A percentile compares a stretch with the other conserved stretches of the same genome.
These are phyloP conservation scores for Discostella stelligera DNA, from an alignment of 352 stramenopile species.

Conservation along the genomic window DNA sequence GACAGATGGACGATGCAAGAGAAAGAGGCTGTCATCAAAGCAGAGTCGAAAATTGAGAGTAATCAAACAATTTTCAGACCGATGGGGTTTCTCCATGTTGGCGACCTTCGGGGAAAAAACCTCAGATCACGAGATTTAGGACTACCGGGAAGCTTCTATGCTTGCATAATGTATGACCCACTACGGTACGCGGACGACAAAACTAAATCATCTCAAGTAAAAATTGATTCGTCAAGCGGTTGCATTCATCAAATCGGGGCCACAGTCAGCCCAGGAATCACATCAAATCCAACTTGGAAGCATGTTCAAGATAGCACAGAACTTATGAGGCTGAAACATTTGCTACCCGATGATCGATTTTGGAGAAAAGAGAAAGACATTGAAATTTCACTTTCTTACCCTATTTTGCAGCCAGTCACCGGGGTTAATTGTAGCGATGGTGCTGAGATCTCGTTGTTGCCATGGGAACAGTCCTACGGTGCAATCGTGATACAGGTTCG, in stretches of 20 bases:
- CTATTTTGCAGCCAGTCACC: slow-evolving; percentile 70
- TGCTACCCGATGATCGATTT: slow-evolving; percentile 54
- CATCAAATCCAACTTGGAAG: slow-evolving; percentile 64
- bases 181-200: slow-evolving; percentile 53
- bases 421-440: slow-evolving; percentile 5
- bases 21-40: slow-evolving; percentile 55
- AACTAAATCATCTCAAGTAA: slow-evolving; percentile 41
- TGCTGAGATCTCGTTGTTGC: slow-evolving; percentile 37
- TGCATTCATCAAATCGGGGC: slow-evolving; percentile 62
- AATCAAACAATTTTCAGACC: slow-evolving; percentile 70
- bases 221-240: slow-evolving; percentile 58
- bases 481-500: slow-evolving; percentile 74
- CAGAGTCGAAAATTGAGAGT: slow-evolving; percentile 57
- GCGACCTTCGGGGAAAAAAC: slow-evolving; percentile 60
- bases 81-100: slow-evolving; percentile 59
- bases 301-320: slow-evolving; percentile 55
- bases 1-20: slow-evolving; percentile 63
- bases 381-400: slow-evolving; percentile 48
- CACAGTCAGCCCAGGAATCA: slow-evolving; percentile 62
- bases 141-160: slow-evolving; percentile 72
- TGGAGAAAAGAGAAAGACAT: slow-evolving; percentile 26
- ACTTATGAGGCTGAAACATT: slow-evolving; percentile 63
- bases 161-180: slow-evolving; percentile 66
- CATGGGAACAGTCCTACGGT: slow-evolving; percentile 63
- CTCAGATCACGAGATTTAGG: slow-evolving; percentile 69